Percentiles rank a stretch among this genome's conserved stretches.
These are phyloP conservation scores for Mycena galopus DNA, from an alignment of 768 basidiomycete species.

Conservation along the genomic window DNA sequence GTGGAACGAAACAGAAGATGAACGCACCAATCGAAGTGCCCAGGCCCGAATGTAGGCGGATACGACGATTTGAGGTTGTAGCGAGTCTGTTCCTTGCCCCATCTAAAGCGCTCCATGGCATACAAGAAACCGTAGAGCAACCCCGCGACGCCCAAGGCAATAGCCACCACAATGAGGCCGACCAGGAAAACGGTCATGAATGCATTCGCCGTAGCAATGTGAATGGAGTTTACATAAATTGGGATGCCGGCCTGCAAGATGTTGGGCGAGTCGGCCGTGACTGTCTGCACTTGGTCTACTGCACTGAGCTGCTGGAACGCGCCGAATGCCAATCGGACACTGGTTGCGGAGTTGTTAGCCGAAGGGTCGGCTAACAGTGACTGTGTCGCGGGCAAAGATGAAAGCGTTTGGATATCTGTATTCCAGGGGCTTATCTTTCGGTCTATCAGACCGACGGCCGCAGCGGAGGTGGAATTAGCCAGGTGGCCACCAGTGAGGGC, in stretches of 20 bases:
- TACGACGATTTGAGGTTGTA: conserved; percentile 45
- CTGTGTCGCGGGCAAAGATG: conserved; percentile 22
- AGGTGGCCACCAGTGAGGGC: conserved; percentile 84
- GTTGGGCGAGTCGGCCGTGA: conserved; percentile 73
- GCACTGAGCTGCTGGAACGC: conserved; percentile 32
- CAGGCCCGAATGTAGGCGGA: conserved; percentile 67
- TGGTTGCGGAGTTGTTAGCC: conserved; percentile 19
- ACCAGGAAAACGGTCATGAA: conserved; percentile 92
- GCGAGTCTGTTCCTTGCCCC: conserved; percentile 34
- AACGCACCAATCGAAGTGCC: conserved; percentile 75
- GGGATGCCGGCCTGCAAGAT: conserved; percentile 86
- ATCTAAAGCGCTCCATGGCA: conserved; percentile 45
- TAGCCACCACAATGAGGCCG: conserved; percentile 75
- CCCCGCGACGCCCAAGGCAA: conserved; percentile 64
- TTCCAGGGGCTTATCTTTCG: conserved; percentile 72
- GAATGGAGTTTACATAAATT: conserved; percentile 81
- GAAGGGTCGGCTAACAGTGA: conserved; percentile 25
- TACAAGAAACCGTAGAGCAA: conserved; percentile 63
- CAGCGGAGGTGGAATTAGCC: conserved; percentile 67
- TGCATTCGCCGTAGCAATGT: conserved; percentile 87
- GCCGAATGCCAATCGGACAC: conserved; percentile 19
- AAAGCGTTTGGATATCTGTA: conserved; percentile 8
- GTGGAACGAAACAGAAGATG: background rate
- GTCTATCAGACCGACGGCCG: conserved; percentile 83
- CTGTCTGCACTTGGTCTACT: conserved; percentile 68